phyloP scores from a whole-genome alignment of 257 asterid genomes.

The Gentiana dahurica region DNA sequence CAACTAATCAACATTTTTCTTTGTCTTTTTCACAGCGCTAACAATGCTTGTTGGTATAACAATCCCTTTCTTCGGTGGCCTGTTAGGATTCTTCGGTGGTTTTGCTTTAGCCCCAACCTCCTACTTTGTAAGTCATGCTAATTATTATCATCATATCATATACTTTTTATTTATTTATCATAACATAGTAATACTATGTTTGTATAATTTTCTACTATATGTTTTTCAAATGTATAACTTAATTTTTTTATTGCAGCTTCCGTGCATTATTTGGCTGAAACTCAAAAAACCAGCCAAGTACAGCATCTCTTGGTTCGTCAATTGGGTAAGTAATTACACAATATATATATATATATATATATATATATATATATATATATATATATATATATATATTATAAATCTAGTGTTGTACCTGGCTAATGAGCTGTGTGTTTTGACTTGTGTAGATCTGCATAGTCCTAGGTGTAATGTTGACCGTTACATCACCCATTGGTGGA shows the following conservation, averaged over 20 bases:
- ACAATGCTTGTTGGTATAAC: conserved; percentile 61
- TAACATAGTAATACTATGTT: no score
- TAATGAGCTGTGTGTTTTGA: not conserved
- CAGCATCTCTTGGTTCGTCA: conserved; percentile 22
- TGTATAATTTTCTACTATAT: not conserved
- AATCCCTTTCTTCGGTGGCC: conserved; percentile 77
- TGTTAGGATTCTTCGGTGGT: conserved; percentile 87
- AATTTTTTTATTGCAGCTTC: conserved; percentile 16
- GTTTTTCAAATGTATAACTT: not conserved
- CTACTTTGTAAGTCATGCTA: conserved; percentile 36
- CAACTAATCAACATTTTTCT: not conserved
- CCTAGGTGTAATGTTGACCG: conserved; percentile 6
- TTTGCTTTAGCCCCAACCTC: conserved; percentile 78
- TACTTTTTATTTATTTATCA: no score
- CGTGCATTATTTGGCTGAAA: conserved; percentile 31
- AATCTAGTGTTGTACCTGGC: not conserved
- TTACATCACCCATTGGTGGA: conserved; percentile 20
- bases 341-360: no score
- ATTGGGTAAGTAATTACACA: conserved; percentile 18
- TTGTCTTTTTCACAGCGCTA: conserved; percentile 18
- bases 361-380: no score
- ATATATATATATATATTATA: no score
- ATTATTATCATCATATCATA: not conserved
- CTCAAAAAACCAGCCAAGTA: conserved; percentile 20
- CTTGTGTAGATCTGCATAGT: conserved; percentile 14